phyloP scores from a whole-genome alignment of 2,329 filamentous ascomycete species.

The Trichoderma citrinoviride region DNA sequence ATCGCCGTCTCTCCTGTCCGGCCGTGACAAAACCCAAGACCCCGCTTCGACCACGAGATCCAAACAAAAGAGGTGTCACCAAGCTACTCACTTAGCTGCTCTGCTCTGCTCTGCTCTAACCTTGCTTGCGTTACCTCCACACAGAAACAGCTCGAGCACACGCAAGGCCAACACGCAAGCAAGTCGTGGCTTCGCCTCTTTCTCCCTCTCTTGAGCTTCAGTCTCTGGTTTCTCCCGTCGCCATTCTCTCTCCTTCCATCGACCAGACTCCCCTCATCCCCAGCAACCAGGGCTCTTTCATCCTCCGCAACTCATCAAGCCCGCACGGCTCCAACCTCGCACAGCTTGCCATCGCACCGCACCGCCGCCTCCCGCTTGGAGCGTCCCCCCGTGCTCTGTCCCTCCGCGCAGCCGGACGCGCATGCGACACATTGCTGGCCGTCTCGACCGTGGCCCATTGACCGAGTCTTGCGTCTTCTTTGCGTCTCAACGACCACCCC shows the following conservation, averaged over 20 bases:
- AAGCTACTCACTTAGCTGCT: neutral
- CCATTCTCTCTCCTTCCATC: neutral
- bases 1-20: neutral
- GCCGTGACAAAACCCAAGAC: neutral
- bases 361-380: conserved; percentile 2
- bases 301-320: neutral
- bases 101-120: too few relatives aligned
- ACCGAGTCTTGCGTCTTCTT: neutral
- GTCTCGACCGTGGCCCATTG: conserved; percentile 16
- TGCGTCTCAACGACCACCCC: too few relatives aligned
- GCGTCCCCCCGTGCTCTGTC: conserved; percentile 8
- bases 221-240: neutral
- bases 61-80: conserved; percentile 11
- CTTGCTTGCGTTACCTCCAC: conserved; percentile 3
- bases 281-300: neutral
- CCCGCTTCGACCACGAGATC: conserved; percentile 6
- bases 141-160: conserved; percentile 10
- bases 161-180: conserved; percentile 16
- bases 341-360: conserved; percentile 12
- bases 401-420: conserved; percentile 18
- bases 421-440: conserved; percentile 21
- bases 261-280: neutral
- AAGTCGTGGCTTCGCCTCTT: neutral
- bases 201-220: neutral
- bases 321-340: neutral